These are phyloP conservation scores for Thoreauomyces humboldtii DNA, from an alignment of 192 early-diverging fungal species.

Conservation along the genomic window DNA sequence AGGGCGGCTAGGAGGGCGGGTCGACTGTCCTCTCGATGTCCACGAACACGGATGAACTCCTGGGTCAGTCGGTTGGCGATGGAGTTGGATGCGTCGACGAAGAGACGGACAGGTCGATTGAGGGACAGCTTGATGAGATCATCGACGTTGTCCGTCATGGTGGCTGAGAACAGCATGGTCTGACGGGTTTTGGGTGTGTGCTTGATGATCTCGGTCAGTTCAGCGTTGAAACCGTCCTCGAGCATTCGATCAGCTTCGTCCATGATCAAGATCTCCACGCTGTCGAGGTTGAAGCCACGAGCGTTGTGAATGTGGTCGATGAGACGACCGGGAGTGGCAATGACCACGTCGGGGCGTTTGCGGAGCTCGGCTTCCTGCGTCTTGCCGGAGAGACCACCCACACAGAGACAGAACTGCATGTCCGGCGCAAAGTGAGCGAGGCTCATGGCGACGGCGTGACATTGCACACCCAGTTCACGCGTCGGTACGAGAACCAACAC, in stretches of 20 bases:
- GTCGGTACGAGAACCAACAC: constrained; percentile 94
- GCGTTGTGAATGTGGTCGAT: constrained; percentile 98
- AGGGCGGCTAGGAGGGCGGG: constrained; percentile 83
- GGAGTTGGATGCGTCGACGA: constrained; percentile 80
- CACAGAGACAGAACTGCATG: constrained; percentile 80
- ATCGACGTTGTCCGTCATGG: constrained; percentile 97
- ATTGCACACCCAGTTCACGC: constrained; percentile 96
- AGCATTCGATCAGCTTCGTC: constrained; percentile 99
- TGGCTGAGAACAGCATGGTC: constrained; percentile 99
- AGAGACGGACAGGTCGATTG: constrained; percentile 81
- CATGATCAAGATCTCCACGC: constrained; percentile 94
- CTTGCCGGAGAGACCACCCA: constrained; percentile 84
- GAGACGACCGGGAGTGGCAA: constrained; percentile 96
- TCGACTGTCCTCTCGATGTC: constrained; percentile 78
- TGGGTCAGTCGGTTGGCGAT: constrained; percentile 78
- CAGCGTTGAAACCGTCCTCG: constrained; percentile 95
- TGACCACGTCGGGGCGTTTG: constrained; percentile 85
- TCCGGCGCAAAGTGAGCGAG: constrained; percentile 88
- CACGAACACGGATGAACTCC: constrained; percentile 94
- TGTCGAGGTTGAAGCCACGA: constrained; percentile 78
- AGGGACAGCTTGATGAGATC: constrained; percentile 92
- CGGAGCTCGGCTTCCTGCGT: constrained; percentile 84
- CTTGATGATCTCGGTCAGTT: constrained; percentile 93
- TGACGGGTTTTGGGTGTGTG: constrained; percentile 84
- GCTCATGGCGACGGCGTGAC: constrained; percentile 85